A percentile compares a stretch with the other conserved stretches of the same genome.
Conservation (phyloP, 164 flowering plant species). For the Protea cynaroides region DNA sequence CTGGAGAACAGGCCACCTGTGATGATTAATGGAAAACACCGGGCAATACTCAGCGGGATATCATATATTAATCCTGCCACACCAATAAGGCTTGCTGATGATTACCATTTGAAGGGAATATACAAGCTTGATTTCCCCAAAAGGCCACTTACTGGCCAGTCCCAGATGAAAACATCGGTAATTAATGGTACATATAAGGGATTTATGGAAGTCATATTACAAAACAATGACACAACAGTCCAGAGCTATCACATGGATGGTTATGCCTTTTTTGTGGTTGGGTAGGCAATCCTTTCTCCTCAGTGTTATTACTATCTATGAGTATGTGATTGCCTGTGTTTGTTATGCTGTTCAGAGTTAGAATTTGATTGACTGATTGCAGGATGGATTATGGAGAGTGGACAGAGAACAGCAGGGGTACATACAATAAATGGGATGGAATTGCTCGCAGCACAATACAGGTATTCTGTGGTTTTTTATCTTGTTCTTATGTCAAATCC, state of each 20-base stretch:
- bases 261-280: conserved; percentile 70
- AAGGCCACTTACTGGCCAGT: conserved; percentile 32
- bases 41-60: conserved; percentile 55
- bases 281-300: conserved; percentile 29
- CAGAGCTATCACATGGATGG: conserved; percentile 77
- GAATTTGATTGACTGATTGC: conserved; percentile 13
- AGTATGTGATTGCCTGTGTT: background rate
- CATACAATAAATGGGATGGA: conserved; percentile 85
- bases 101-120: conserved; percentile 36
- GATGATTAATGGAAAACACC: conserved; percentile 36
- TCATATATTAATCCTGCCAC: conserved; percentile 51
- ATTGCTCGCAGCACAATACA: conserved; percentile 66
- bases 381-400: conserved; percentile 90
- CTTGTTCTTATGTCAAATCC: background rate
- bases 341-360: background rate
- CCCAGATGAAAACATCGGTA: conserved; percentile 38
- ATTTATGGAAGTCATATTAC: conserved; percentile 61
- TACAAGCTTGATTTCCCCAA: conserved; percentile 67
- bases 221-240: conserved; percentile 59
- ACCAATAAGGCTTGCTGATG: conserved; percentile 70
- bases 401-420: conserved; percentile 74
- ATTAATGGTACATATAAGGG: conserved; percentile 67
- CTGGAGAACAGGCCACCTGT: conserved; percentile 38
- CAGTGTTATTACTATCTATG: background rate
- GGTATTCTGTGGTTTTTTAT: conserved; percentile 27